Evolutionary conservation across 805 yeast species (phyloP).

Genomic region (Torulaspora delbrueckii): DNA sequence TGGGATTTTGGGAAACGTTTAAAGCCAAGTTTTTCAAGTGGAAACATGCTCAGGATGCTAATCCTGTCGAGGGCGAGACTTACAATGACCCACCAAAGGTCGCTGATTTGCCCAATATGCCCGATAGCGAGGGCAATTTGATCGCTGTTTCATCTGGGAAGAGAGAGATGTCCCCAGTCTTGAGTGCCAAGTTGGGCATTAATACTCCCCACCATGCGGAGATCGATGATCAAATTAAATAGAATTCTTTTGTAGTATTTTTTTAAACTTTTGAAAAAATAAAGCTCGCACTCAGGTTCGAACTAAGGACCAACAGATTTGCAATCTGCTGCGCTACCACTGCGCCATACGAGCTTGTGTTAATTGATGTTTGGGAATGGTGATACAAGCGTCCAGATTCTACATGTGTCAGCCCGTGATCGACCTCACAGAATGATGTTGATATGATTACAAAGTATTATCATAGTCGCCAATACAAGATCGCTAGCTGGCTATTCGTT

Average conservation of each 20-base stretch:
- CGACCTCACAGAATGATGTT: not conserved
- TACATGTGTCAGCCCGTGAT: not conserved
- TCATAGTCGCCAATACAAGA: not conserved
- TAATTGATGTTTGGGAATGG: not conserved
- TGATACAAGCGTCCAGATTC: not conserved
- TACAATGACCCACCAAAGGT: conserved; percentile 23
- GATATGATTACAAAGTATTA: not conserved
- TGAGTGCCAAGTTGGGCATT: conserved; percentile 22
- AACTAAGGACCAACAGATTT: conserved; percentile 98
- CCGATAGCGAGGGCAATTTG: conserved; percentile 24
- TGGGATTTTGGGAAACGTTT: conserved; percentile 16
- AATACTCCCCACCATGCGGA: conserved; percentile 9
- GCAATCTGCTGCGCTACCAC: conserved; percentile 99
- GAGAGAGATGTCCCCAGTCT: conserved; percentile 24
- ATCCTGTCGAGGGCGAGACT: conserved; percentile 25
- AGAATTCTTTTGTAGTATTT: not conserved
- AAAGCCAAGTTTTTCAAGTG: conserved; percentile 18
- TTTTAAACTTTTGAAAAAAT: conserved; percentile 23
- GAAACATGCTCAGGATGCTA: conserved; percentile 21
- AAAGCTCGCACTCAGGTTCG: conserved; percentile 88
- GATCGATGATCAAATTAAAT: conserved; percentile 19
- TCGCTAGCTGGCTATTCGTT: not conserved
- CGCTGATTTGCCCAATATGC: conserved; percentile 27
- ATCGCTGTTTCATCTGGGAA: conserved; percentile 30
- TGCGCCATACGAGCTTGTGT: conserved; percentile 72